A percentile compares a stretch with the other conserved stretches of the same genome.
phyloP scores from a whole-genome alignment of 306 rosid genomes.

The Biancaea sappan region DNA sequence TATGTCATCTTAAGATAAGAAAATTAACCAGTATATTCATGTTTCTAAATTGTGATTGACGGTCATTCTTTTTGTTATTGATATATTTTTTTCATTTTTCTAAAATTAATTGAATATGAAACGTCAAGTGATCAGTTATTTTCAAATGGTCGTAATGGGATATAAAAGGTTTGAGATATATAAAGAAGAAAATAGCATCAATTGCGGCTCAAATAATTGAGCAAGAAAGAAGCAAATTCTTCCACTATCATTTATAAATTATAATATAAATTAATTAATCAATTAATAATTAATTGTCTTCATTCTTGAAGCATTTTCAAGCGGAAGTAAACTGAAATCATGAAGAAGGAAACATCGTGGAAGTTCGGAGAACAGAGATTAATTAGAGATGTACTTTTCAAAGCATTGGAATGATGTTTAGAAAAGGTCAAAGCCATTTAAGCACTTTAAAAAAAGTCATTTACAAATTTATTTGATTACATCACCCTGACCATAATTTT shows the following conservation, averaged over 20 bases:
- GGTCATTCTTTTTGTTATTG: no score
- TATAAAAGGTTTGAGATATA: neutral
- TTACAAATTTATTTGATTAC: neutral
- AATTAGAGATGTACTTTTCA: neutral
- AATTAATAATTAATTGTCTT: no score
- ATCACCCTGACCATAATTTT: constrained; percentile 27
- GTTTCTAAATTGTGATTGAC: no score
- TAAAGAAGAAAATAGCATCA: neutral
- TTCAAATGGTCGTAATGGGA: no score
- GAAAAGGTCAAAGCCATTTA: constrained; percentile 28
- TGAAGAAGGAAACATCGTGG: neutral
- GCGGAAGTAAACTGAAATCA: constrained; percentile 16
- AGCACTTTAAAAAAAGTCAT: neutral
- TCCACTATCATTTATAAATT: neutral
- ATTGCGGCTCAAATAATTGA: neutral
- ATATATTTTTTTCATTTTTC: no score
- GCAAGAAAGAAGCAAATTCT: neutral
- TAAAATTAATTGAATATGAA: no score
- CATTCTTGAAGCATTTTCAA: constrained; percentile 5
- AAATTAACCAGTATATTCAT: no score
- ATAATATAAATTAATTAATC: no score
- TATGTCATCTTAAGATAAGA: no score
- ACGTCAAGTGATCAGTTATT: no score
- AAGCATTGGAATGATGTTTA: constrained; percentile 30
- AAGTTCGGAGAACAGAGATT: neutral